Evolutionary conservation across 768 basidiomycete species (phyloP), one percentile per base, ranked within the genome.

Genomic region (Clitopilus hobsonii): DNA sequence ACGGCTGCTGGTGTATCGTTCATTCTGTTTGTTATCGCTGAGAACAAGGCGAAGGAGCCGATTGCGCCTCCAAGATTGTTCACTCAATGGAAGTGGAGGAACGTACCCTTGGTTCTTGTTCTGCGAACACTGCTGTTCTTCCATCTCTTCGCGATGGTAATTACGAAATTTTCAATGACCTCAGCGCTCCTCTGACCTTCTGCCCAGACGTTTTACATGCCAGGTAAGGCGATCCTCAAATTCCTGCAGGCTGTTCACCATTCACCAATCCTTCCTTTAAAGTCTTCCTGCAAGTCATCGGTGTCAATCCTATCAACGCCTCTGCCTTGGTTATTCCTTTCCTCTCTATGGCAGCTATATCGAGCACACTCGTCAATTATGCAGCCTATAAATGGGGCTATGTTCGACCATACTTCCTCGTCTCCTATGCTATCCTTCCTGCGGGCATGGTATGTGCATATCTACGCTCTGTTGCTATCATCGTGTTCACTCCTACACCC

Each of bases 61-160:
- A 53, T 67, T 8, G 62, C 60, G 3, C 65, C 66, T 7, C 47
- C 63, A 29, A 47, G 54, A 14, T 56, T 63, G 18, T 66, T 66
- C 45, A 52, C 55, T 22, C 41, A 59, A 54, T 67, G 66, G 66
- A 60, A 59, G 45, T 66, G 66, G 66, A 57, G 66, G 20, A 67
- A 67, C 48, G 63, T 66, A 3, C 60, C 65, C 6, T 51, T 67
- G 20, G 63, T 64, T 47, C 59, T 65, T 28, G n/a, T n/a, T n/a
- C n/a, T n/a, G n/a, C n/a, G 64, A 22, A 59, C 56, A 20, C 38
- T 64, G 16, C 49, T 63, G n/a, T 65, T 65, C 53, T 67, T 65
- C 54, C 66, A 61, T 54, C 56, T 64, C 10, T 65, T 58, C 48
- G 54, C 65, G 10, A 56, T 56, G 56, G 65, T 61, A 55, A 51